Evolutionary conservation across 2,329 filamentous ascomycete genomes (phyloP).

Genomic region (Chaetomium strumarium): DNA sequence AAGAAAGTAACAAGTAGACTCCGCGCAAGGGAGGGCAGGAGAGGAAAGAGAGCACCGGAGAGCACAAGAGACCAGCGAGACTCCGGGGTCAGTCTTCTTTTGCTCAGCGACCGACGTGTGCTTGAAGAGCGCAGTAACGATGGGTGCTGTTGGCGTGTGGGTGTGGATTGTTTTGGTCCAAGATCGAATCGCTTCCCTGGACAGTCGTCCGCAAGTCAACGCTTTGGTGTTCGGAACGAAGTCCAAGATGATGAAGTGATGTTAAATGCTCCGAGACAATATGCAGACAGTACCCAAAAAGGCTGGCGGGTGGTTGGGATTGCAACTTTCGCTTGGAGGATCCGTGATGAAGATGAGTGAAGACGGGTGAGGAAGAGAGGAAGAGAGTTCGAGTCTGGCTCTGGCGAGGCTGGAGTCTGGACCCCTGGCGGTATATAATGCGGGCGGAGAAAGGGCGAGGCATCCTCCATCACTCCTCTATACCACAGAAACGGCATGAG

Average conservation of each 20-base stretch:
- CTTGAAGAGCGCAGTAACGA: too few relatives aligned
- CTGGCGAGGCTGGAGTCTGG: not conserved
- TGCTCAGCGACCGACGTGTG: too few relatives aligned
- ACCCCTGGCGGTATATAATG: not conserved
- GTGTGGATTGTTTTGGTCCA: not conserved
- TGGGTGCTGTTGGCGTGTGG: too few relatives aligned
- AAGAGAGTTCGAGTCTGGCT: too few relatives aligned
- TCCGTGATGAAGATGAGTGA: not conserved
- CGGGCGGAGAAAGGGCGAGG: not conserved
- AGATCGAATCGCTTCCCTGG: conserved; percentile 1
- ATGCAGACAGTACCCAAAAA: conserved; percentile 25
- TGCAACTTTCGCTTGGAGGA: conserved; percentile 12
- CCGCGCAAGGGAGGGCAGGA: too few relatives aligned
- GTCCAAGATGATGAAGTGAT: conserved; percentile 19
- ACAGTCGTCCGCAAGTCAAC: conserved; percentile 16
- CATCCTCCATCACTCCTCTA: too few relatives aligned
- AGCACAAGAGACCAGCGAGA: too few relatives aligned
- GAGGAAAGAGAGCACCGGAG: too few relatives aligned
- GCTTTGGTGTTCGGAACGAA: conserved; percentile 11
- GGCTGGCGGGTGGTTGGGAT: conserved; percentile 8
- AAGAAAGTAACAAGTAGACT: too few relatives aligned
- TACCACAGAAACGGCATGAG: too few relatives aligned
- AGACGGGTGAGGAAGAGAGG: too few relatives aligned
- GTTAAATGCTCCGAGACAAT: conserved; percentile 23
- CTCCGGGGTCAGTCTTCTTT: too few relatives aligned